Conservation (phyloP, 1,139 yeast genomes). For the Suhomyces anneliseae region DNA sequence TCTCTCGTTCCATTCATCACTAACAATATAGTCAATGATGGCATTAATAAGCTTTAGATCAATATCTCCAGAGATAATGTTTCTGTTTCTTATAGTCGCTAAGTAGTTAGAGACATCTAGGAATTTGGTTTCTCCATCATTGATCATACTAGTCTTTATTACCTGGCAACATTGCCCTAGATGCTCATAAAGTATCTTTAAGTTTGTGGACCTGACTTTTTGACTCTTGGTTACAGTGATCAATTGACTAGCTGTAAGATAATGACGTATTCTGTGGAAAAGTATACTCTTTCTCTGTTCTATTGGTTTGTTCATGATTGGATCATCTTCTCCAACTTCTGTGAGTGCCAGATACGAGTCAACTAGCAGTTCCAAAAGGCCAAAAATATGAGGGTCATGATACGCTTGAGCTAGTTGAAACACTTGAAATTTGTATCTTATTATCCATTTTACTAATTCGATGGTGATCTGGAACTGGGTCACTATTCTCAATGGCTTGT, state of each 20-base stretch:
- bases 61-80: constrained; percentile 17
- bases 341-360: constrained; percentile 4
- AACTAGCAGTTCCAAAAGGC: constrained; percentile 23
- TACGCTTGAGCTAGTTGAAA: constrained; percentile 29
- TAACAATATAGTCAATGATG: constrained; percentile 26
- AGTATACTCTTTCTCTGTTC: constrained; percentile 5
- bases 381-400: constrained; percentile 22
- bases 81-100: constrained; percentile 5
- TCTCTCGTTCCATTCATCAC: constrained; percentile 18
- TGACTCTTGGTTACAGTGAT: constrained; percentile 27
- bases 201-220: constrained; percentile 18
- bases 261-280: constrained; percentile 12
- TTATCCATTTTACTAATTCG: constrained; percentile 33
- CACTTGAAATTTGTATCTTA: constrained; percentile 18
- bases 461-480: constrained; percentile 28
- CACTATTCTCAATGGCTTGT: constrained; percentile 18
- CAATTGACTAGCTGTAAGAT: constrained; percentile 15
- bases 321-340: background rate
- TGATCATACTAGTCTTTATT: constrained; percentile 1
- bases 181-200: constrained; percentile 17
- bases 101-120: constrained; percentile 7
- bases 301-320: constrained; percentile 1
- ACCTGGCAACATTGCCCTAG: constrained; percentile 17
- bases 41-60: constrained; percentile 26
- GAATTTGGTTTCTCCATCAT: constrained; percentile 1